Evolutionary conservation across 2,329 filamentous ascomycete genomes (phyloP), one percentile per base, ranked within the genome.

Genomic region (Talaromyces atroroseus): DNA sequence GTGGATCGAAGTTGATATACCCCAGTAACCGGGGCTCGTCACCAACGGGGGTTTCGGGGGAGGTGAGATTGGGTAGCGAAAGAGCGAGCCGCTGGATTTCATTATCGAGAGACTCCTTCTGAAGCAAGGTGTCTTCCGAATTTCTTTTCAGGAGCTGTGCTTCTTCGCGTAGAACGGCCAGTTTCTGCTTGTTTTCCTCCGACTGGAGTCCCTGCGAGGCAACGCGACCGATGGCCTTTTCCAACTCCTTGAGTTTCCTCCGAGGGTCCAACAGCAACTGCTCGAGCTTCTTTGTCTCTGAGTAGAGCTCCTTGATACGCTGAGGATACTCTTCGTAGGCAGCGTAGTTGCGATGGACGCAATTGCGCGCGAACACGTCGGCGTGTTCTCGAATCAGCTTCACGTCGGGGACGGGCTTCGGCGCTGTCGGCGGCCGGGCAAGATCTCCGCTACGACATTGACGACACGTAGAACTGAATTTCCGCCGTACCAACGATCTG

Each of bases 331-430:
- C 72, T 12, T 77, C 73, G 54, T 81, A 78, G 0, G 74, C 70
- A 14, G 71, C 79, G 75, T 96, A 96, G 71, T 96, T 96, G 63
- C 94, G 85, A 63, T 91, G 86, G 58, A 87, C 70, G 73, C 90
- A 95, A 68, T 95, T 97, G 62, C 87, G 79, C 64, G 88, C 82
- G 77, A 96, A 89, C 16, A 95, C 80, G 14, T 86, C 83, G 16
- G 88, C 84, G 72, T 95, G 89, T 67, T 90, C 82, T 57, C 92
- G 91, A 70, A 99, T 96, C 75, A 94, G 87, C 71, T 90, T 92
- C 68, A 95, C 81, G 75, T 96, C 88, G 62, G 95, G 81, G 48
- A 82, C 82, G 24, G 89, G 84, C 69, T 90, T 92, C 11, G 90
- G 91, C 14, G 89, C 91, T 52, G 82, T 86, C 1, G 87, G 79